Evolutionary conservation across 768 basidiomycete species (phyloP).

Genomic region (Trametes coccinea): DNA sequence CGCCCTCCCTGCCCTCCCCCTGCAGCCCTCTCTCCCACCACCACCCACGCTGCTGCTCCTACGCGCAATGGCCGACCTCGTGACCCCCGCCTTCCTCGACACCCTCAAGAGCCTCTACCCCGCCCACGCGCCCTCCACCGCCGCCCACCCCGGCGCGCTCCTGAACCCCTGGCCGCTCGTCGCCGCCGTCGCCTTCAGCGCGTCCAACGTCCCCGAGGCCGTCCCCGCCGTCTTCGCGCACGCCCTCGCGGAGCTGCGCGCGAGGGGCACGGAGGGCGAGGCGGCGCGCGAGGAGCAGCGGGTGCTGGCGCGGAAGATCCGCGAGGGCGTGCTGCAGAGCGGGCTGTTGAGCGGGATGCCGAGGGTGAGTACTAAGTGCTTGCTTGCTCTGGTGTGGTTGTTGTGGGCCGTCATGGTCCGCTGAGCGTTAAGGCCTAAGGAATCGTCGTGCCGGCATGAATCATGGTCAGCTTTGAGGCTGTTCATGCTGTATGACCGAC

Average conservation of each 20-base stretch:
- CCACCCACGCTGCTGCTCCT: too few species aligned
- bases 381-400: not conserved
- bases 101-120: conserved; percentile 51
- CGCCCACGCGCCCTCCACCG: conserved; percentile 12
- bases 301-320: conserved; percentile 52
- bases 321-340: conserved; percentile 64
- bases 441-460: too few species aligned
- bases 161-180: conserved; percentile 62
- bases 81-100: conserved; percentile 44
- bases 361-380: conserved; percentile 40
- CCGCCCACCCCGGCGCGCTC: conserved; percentile 26
- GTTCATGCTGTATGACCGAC: too few species aligned
- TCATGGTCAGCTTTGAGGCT: too few species aligned
- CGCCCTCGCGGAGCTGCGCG: conserved; percentile 44
- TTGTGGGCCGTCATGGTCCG: too few species aligned
- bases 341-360: conserved; percentile 60
- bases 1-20: not conserved
- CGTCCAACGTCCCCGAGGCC: conserved; percentile 59
- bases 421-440: too few species aligned
- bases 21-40: too few species aligned
- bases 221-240: conserved; percentile 56
- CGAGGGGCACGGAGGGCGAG: not conserved
- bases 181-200: conserved; percentile 55
- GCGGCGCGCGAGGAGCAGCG: conserved; percentile 37
- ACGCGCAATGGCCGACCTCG: conserved; percentile 32